Base-by-base conservation (phyloP, 306 rosid species). In the Quercus aquifolioides region DNA sequence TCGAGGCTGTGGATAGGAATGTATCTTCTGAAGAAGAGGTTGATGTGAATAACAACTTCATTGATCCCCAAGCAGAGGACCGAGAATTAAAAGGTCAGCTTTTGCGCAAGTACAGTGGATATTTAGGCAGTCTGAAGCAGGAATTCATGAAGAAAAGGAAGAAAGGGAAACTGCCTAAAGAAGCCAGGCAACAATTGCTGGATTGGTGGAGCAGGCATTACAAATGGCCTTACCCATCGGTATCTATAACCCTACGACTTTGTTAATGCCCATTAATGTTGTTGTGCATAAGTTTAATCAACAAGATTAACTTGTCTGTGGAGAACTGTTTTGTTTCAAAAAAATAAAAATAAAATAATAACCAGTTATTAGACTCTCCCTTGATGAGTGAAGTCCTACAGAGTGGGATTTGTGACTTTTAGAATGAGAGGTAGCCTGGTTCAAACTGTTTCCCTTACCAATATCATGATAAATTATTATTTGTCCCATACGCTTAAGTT, bases 171-270 rank as follows among this genome's bases (percentile, higher is more conserved):
- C 90, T 96, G 31, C 98, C 99, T 14, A 96, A 93, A 85, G 99
- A 96, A 73, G 99, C 99, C 67, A 90, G 98, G 82, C 99, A 96
- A 63, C 96, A 93, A 79, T 71, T 96, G 55, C 96, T 96, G 25
- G 99, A 93, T 76, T 96, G 99, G 99, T 96, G 99, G 99, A 90
- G 90, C 82, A 83, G 96, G 76, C 98, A 96, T 77, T 90, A 96
- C 91, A 96, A 96, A 84, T 96, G 99, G 99, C 99, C 99, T 30
- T 96, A 96, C 79, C 99, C 99, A 14, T 96, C 98, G 73, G 99
- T 96, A 89, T 31, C 13, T 60, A 26, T 49, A 49, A 49, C 54
- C 17, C 8, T 12, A 1, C 18, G 0, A 60, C 31, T 12, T 23
- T 10, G 10, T 10, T 17, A 35, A 0, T 67, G 17, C 15, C 14